Conservation (phyloP, 2,329 filamentous ascomycete species). For the Huntiella decipiens region DNA sequence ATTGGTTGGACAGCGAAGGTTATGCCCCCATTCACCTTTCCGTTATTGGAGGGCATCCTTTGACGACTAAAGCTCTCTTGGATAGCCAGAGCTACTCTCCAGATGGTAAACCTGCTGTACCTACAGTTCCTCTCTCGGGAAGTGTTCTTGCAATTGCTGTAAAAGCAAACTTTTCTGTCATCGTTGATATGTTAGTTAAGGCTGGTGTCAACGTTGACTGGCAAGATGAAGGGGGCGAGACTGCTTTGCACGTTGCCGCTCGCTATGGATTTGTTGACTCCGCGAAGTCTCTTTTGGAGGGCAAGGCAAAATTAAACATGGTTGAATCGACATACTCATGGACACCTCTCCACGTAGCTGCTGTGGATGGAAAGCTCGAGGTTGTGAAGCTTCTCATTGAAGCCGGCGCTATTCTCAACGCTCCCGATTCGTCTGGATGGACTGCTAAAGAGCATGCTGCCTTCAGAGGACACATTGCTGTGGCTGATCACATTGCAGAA, state of each 20-base stretch:
- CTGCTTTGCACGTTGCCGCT: slow-evolving; percentile 78
- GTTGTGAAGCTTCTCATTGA: slow-evolving; percentile 62
- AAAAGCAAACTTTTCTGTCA: slow-evolving; percentile 67
- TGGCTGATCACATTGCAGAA: slow-evolving; percentile 45
- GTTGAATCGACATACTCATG: slow-evolving; percentile 73
- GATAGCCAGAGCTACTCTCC: slow-evolving; percentile 63
- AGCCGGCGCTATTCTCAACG: slow-evolving; percentile 57
- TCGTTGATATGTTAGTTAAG: slow-evolving; percentile 73
- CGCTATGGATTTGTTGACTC: slow-evolving; percentile 73
- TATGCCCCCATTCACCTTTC: slow-evolving; percentile 80
- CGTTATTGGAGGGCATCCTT: slow-evolving; percentile 74
- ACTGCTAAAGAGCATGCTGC: slow-evolving; percentile 85
- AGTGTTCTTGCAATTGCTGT: slow-evolving; percentile 76
- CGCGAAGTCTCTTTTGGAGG: slow-evolving; percentile 54
- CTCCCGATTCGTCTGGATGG: slow-evolving; percentile 76
- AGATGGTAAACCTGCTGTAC: slow-evolving; percentile 40
- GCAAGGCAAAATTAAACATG: slow-evolving; percentile 58
- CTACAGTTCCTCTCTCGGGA: slow-evolving; percentile 57
- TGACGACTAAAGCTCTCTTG: slow-evolving; percentile 67
- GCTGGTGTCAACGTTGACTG: slow-evolving; percentile 88
- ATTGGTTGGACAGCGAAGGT: slow-evolving; percentile 87
- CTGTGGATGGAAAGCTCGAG: slow-evolving; percentile 64
- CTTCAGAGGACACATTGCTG: slow-evolving; percentile 67
- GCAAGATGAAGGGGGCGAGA: slow-evolving; percentile 77
- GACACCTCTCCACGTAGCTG: slow-evolving; percentile 88